Evolutionary conservation across 2,329 filamentous ascomycete species (phyloP), one percentile per base, ranked within the genome.

Genomic region (Teratosphaeriaceae sp.): DNA sequence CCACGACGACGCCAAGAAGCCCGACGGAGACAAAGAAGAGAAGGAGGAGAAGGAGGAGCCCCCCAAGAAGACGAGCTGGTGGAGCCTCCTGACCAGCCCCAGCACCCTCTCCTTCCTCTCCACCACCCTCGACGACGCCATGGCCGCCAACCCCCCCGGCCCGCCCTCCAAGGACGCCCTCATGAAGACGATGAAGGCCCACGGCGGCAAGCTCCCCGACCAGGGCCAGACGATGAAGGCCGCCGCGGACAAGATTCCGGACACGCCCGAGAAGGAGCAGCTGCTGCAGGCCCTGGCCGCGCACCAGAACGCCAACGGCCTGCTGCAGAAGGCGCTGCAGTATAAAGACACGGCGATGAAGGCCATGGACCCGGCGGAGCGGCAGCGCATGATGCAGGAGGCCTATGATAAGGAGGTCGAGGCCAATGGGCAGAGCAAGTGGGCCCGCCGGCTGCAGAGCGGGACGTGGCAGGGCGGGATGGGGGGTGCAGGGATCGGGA

Each of bases 401-500:
- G 56, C 58, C 3, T 62, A 62, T 40, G 53, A 52, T 22, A 56
- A 56, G 23, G 57, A 63, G 39, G 33, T 61, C 5, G 57, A 59
- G 37, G 58, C 58, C 6, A 49, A 61, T 39, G 58, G 55, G 3
- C 48, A 58, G 33, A 52, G 48, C 35, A 57, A 57, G 42, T 46
- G 50, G 23, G 54, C 60, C 12, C 36, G 45, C 15, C 40, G 58
- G 15, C 36, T 62, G 43, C 49, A 57, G 30, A 53, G 48, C 11
- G 59, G 68, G 1, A 61, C 63, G 1, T 69, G 68, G 44, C 65
- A 69, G 45, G 67, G 67, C 1, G 58, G 59, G 1, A 54, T 61
- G 11, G 67, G 64, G 5, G 68, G 67, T 2, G 67, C 62, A 1
- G 68, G 68, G 0, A 69, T 70, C 16, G 67, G 67, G 0, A 62